Percentiles rank a stretch among this genome's conserved stretches.
phyloP scores from a whole-genome alignment of 306 rosid genomes.

The Cicer cuneatum region DNA sequence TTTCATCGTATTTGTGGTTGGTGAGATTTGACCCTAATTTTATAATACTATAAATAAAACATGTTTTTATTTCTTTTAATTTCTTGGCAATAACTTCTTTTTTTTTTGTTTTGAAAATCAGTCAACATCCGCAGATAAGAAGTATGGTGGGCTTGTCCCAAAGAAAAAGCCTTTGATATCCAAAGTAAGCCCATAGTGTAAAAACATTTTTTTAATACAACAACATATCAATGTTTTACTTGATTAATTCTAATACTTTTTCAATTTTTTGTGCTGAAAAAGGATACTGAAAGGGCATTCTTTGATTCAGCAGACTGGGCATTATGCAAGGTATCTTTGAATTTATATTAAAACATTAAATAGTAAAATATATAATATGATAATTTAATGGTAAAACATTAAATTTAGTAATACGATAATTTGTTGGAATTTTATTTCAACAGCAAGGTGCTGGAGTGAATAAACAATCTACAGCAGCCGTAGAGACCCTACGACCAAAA shows the following conservation, averaged over 20 bases:
- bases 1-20: conserved; percentile 19
- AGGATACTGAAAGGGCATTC: conserved; percentile 92
- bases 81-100: not conserved
- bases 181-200: conserved; percentile 57
- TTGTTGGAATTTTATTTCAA: conserved; percentile 3
- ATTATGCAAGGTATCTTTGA: conserved; percentile 76
- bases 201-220: not conserved
- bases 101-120: conserved; percentile 30
- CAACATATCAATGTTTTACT: not conserved
- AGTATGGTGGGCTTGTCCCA: conserved; percentile 84
- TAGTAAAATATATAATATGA: not conserved
- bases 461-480: conserved; percentile 69
- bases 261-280: conserved; percentile 20
- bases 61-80: not conserved
- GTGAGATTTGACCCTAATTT: conserved; percentile 34
- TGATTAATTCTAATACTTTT: conserved; percentile 1
- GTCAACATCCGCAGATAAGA: conserved; percentile 56
- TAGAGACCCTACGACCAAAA: conserved; percentile 84
- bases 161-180: conserved; percentile 95
- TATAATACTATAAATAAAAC: not conserved
- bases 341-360: not conserved
- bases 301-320: conserved; percentile 99
- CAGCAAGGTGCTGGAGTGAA: conserved; percentile 91
- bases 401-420: not conserved
- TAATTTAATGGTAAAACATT: not conserved